Conservation (phyloP, 441 rosid species). For the Croton setiger region DNA sequence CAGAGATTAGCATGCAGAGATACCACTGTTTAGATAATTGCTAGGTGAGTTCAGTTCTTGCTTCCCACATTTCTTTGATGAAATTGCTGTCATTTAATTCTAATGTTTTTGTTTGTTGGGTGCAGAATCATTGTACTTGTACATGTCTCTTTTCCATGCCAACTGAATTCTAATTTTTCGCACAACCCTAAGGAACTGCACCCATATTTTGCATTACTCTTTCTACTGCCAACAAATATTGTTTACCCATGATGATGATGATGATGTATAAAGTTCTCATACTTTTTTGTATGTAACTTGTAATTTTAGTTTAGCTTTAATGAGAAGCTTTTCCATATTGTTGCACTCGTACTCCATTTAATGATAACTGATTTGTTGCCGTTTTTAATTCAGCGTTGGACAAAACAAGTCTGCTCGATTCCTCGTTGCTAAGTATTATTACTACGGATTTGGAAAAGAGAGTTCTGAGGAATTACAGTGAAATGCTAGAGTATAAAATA, state of each 20-base stretch:
- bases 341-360: constrained; percentile 12
- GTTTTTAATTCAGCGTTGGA: neutral
- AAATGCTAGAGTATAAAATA: neutral
- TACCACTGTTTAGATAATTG: constrained; percentile 29
- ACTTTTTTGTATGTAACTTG: constrained; percentile 45
- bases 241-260: constrained; percentile 16
- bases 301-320: constrained; percentile 34
- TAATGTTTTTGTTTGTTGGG: neutral
- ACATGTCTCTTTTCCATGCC: constrained; percentile 32
- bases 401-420: neutral
- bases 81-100: neutral
- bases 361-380: neutral
- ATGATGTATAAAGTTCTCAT: constrained; percentile 36
- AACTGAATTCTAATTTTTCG: constrained; percentile 26
- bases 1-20: constrained; percentile 43
- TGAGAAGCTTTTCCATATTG: constrained; percentile 34
- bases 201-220: neutral
- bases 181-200: constrained; percentile 20
- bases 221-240: constrained; percentile 14
- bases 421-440: neutral
- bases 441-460: neutral
- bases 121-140: constrained; percentile 40
- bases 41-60: constrained; percentile 31
- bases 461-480: no score
- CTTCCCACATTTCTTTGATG: neutral